Percentiles rank a stretch among this genome's conserved stretches.
These are phyloP conservation scores for Drechslerella coelobrocha DNA, from an alignment of 2,329 filamentous ascomycete species.

Conservation along the genomic window DNA sequence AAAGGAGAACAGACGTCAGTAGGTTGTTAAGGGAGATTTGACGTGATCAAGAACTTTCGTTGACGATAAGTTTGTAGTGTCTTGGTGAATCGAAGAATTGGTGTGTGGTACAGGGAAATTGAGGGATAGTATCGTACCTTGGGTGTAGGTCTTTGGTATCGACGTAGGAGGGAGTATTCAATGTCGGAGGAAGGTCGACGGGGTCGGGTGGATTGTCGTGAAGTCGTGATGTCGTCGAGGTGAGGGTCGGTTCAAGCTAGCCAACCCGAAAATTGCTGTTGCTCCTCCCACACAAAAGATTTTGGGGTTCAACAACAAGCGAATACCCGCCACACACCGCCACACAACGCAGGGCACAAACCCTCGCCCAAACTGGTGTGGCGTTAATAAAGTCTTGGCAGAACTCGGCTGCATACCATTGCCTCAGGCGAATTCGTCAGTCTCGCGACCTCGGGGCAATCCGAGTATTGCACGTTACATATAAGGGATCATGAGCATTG, in stretches of 20 bases:
- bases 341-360: slow-evolving; percentile 44
- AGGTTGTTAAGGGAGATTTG: neutral
- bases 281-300: slow-evolving; percentile 31
- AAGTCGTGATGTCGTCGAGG: slow-evolving; percentile 50
- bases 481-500: too few relatives aligned
- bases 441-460: too few relatives aligned
- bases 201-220: slow-evolving; percentile 20
- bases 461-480: too few relatives aligned
- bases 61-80: neutral
- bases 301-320: slow-evolving; percentile 4
- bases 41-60: slow-evolving; percentile 1
- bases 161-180: slow-evolving; percentile 10
- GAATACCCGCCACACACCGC: slow-evolving; percentile 13
- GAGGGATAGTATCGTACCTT: slow-evolving; percentile 42
- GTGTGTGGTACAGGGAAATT: neutral
- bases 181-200: slow-evolving; percentile 31
- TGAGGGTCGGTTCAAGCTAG: slow-evolving; percentile 25
- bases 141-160: slow-evolving; percentile 31
- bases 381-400: neutral
- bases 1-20: slow-evolving; percentile 54
- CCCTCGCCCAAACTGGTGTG: slow-evolving; percentile 22
- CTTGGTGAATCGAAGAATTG: too few relatives aligned
- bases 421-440: neutral
- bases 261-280: slow-evolving; percentile 39
- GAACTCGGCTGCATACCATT: too few relatives aligned